A percentile compares a stretch with the other conserved stretches of the same genome.
Conservation (phyloP, 768 basidiomycete species). For the Royoungia palumana region DNA sequence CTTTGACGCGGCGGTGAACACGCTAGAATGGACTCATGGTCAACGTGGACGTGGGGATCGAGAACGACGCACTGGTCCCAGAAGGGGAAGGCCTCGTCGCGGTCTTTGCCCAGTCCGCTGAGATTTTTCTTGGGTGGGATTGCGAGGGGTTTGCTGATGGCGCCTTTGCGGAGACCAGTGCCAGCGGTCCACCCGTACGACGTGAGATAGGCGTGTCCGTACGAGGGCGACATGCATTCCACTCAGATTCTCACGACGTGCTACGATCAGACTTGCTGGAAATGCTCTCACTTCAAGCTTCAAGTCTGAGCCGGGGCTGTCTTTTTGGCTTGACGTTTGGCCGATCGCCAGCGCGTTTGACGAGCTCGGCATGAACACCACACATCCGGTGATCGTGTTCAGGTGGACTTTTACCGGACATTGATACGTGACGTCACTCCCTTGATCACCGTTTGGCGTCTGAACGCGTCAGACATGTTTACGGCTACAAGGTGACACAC, state of each 20-base stretch:
- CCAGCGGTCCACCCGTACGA: slow-evolving; percentile 89
- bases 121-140: slow-evolving; percentile 83
- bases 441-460: too few relatives aligned
- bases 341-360: too few relatives aligned
- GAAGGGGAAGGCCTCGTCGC: slow-evolving; percentile 95
- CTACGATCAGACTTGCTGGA: too few relatives aligned
- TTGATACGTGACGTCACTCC: too few relatives aligned
- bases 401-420: too few relatives aligned
- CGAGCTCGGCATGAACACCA: too few relatives aligned
- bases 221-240: slow-evolving; percentile 16
- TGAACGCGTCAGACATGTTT: background rate
- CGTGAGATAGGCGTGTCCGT: slow-evolving; percentile 64
- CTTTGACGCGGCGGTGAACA: slow-evolving; percentile 80
- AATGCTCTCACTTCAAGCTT: too few relatives aligned
- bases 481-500: background rate
- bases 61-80: slow-evolving; percentile 87
- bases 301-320: too few relatives aligned
- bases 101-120: slow-evolving; percentile 86
- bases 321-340: too few relatives aligned
- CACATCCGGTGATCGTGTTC: too few relatives aligned
- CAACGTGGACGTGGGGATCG: background rate
- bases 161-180: slow-evolving; percentile 77
- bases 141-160: slow-evolving; percentile 71
- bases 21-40: slow-evolving; percentile 17
- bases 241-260: background rate